phyloP scores from a whole-genome alignment of 768 basidiomycete species.

The Trametes villosa region DNA sequence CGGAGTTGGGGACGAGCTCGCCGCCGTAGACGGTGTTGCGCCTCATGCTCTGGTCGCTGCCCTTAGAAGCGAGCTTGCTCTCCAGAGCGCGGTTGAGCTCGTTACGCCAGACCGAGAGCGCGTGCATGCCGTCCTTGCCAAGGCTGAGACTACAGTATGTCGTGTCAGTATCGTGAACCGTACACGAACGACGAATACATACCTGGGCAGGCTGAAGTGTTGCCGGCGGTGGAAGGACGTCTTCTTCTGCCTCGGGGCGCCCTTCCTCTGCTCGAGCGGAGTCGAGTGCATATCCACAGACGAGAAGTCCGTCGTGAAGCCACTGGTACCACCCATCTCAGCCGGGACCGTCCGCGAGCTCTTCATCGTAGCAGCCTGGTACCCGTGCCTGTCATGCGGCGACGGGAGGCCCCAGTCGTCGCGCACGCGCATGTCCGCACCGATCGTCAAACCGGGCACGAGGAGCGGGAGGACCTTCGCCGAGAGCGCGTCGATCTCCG shows the following conservation, averaged over 20 bases:
- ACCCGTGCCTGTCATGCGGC: constrained; percentile 6
- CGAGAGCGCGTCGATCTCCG: constrained; percentile 73
- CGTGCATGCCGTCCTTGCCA: constrained; percentile 59
- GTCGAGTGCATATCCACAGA: constrained; percentile 66
- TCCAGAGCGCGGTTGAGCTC: constrained; percentile 60
- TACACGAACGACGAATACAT: constrained; percentile 9
- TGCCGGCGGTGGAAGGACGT: constrained; percentile 59
- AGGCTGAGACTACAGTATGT: constrained; percentile 56
- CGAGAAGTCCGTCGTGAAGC: constrained; percentile 46
- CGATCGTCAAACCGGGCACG: constrained; percentile 66
- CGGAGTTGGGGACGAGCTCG: constrained; percentile 23
- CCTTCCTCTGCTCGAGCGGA: constrained; percentile 45
- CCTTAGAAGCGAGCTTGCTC: constrained; percentile 40
- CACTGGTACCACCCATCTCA: constrained; percentile 37
- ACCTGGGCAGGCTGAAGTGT: constrained; percentile 74
- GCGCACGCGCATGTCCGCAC: constrained; percentile 58
- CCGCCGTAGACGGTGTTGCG: constrained; percentile 46
- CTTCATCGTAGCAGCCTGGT: constrained; percentile 19
- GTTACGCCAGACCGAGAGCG: constrained; percentile 53
- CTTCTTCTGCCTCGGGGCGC: constrained; percentile 42
- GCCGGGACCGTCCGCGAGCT: constrained; percentile 27
- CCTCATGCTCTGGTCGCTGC: constrained; percentile 46
- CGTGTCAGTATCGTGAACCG: constrained; percentile 1
- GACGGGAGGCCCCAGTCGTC: constrained; percentile 29
- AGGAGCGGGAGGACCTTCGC: constrained; percentile 70